Percentiles rank a stretch among this genome's conserved stretches.
Conservation (phyloP, 768 basidiomycete species). For the Amanita phalloides region DNA sequence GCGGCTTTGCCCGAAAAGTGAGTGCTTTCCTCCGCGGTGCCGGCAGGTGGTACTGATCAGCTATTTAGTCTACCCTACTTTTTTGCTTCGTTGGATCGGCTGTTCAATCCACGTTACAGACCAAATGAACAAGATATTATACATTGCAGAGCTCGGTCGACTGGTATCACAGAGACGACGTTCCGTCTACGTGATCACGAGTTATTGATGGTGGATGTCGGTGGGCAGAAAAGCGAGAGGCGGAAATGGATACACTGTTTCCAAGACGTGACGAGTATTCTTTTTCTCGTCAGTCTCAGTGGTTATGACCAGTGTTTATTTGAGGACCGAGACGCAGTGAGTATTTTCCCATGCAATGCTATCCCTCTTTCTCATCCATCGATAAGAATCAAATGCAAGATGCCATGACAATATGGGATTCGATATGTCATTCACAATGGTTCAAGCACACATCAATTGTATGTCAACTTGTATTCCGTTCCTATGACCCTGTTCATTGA, state of each 20-base stretch:
- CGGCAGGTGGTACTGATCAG: background rate
- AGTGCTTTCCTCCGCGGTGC: conserved; percentile 11
- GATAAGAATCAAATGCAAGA: conserved; percentile 95
- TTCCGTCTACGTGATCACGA: conserved; percentile 73
- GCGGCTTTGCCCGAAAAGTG: conserved; percentile 89
- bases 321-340: conserved; percentile 82
- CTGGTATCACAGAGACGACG: conserved; percentile 83
- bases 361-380: background rate
- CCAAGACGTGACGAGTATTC: conserved; percentile 87
- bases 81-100: conserved; percentile 65
- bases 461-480: conserved; percentile 15
- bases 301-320: conserved; percentile 93
- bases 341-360: conserved; percentile 17
- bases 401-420: conserved; percentile 97
- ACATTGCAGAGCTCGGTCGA: conserved; percentile 76
- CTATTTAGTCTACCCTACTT: conserved; percentile 56
- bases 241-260: conserved; percentile 95
- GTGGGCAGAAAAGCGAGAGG: conserved; percentile 88
- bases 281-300: conserved; percentile 85
- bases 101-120: conserved; percentile 63
- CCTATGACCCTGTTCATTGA: background rate
- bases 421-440: conserved; percentile 97
- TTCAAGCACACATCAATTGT: conserved; percentile 92
- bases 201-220: conserved; percentile 90
- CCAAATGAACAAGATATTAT: conserved; percentile 87